Evolutionary conservation across 1,284 basidiomycete species (phyloP).

Genomic region (Trichosporon ovoides): DNA sequence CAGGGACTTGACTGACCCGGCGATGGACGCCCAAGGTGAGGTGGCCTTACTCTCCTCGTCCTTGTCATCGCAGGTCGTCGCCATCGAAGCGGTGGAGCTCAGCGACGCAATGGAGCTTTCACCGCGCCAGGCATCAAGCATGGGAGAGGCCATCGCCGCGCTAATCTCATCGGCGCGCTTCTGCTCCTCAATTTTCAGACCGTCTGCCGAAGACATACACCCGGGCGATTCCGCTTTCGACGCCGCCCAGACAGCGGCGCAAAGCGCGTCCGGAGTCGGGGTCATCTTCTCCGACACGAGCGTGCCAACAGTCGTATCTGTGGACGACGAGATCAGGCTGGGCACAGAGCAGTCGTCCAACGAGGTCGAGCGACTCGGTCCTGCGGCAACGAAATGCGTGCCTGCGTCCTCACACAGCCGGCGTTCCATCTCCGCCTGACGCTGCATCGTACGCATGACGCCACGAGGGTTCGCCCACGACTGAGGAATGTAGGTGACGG

Average conservation of each 20-base stretch:
- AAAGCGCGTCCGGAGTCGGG: slow-evolving; percentile 6
- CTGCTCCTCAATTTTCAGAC: slow-evolving; percentile 13
- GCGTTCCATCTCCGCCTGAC: slow-evolving; percentile 55
- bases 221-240: background rate
- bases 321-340: slow-evolving; percentile 19
- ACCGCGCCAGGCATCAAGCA: slow-evolving; percentile 23
- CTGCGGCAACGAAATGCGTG: slow-evolving; percentile 26
- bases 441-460: slow-evolving; percentile 57
- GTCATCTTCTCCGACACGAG: slow-evolving; percentile 10
- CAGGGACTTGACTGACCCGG: slow-evolving; percentile 19
- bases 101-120: slow-evolving; percentile 17
- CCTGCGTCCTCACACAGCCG: slow-evolving; percentile 20
- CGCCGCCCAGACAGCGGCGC: slow-evolving; percentile 19
- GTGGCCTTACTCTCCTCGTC: slow-evolving; percentile 21
- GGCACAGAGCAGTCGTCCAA: slow-evolving; percentile 24
- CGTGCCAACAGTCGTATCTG: slow-evolving; percentile 25
- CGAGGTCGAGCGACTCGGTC: slow-evolving; percentile 19
- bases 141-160: slow-evolving; percentile 37
- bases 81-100: slow-evolving; percentile 16
- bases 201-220: slow-evolving; percentile 7
- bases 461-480: slow-evolving; percentile 64
- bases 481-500: slow-evolving; percentile 59
- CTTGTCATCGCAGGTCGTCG: slow-evolving; percentile 14
- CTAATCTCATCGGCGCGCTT: slow-evolving; percentile 31
- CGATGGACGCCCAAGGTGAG: slow-evolving; percentile 17